Percentiles rank a stretch among this genome's conserved stretches.
Evolutionary conservation across 202 grass and related monocot species (phyloP).

Genomic region (Saccharum hybrid): DNA sequence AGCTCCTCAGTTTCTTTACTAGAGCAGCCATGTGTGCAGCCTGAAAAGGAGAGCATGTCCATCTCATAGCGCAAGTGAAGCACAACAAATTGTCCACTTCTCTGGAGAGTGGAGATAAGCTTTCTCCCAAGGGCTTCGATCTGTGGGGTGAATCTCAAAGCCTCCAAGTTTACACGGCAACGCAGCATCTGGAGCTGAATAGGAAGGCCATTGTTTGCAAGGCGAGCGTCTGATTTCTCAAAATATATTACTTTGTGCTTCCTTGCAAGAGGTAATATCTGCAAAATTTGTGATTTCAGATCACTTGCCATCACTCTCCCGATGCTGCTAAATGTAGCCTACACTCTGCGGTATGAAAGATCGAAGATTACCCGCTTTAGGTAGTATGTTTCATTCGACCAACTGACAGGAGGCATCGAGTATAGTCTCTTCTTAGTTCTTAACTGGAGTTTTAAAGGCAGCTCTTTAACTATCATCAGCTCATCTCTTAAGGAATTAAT

Average conservation of each 20-base stretch:
- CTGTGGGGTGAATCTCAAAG: constrained; percentile 88
- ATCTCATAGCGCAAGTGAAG: constrained; percentile 97
- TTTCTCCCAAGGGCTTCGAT: constrained; percentile 87
- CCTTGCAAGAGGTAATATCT: constrained; percentile 89
- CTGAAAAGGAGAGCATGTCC: constrained; percentile 99
- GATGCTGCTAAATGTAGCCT: neutral
- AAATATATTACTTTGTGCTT: constrained; percentile 96
- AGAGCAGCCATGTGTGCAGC: constrained; percentile 92
- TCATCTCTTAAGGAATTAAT: constrained; percentile 98
- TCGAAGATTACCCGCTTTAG: constrained; percentile 63
- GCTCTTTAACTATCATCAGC: constrained; percentile 78
- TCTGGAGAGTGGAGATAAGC: constrained; percentile 74
- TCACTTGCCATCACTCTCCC: constrained; percentile 10
- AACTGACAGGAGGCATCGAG: constrained; percentile 89
- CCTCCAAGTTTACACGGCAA: constrained; percentile 84
- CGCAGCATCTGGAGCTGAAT: constrained; percentile 77
- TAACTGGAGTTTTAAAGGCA: constrained; percentile 70
- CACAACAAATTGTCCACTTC: constrained; percentile 75
- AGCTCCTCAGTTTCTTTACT: constrained; percentile 68
- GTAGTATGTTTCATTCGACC: constrained; percentile 94
- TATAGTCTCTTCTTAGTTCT: constrained; percentile 56
- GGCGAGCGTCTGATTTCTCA: constrained; percentile 83
- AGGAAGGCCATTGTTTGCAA: constrained; percentile 90
- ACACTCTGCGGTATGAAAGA: constrained; percentile 6
- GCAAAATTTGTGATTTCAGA: constrained; percentile 37